Evolutionary conservation across 2,329 filamentous ascomycete genomes (phyloP).

Genomic region (Pseudogymnoascus sp.): DNA sequence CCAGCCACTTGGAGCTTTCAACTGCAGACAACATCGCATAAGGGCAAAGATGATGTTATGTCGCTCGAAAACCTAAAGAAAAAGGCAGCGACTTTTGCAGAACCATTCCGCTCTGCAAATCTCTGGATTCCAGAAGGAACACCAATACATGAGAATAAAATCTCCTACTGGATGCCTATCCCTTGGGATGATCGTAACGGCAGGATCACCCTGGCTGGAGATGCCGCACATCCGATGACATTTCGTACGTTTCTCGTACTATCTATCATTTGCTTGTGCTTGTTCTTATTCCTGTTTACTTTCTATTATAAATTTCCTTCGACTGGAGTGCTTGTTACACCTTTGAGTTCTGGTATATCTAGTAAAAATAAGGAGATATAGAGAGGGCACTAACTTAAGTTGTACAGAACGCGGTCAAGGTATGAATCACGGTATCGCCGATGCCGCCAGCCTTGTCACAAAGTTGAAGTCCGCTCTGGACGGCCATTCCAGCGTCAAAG

Average conservation of each 20-base stretch:
- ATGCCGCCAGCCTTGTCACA: slow-evolving; percentile 24
- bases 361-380: background rate
- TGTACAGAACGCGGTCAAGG: slow-evolving; percentile 36
- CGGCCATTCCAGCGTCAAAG: slow-evolving; percentile 17
- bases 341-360: background rate
- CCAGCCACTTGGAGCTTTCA: slow-evolving; percentile 22
- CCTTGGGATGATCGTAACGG: slow-evolving; percentile 38
- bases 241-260: slow-evolving; percentile 17
- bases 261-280: background rate
- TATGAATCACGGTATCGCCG: slow-evolving; percentile 39
- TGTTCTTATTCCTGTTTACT: background rate
- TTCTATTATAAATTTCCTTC: background rate
- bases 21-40: slow-evolving; percentile 20
- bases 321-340: background rate
- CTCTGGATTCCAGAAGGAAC: slow-evolving; percentile 14
- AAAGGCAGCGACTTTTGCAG: slow-evolving; percentile 14
- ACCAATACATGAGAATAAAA: slow-evolving; percentile 17
- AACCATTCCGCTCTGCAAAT: slow-evolving; percentile 17
- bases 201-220: slow-evolving; percentile 42
- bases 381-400: background rate
- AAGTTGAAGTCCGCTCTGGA: slow-evolving; percentile 19
- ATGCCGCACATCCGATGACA: slow-evolving; percentile 53
- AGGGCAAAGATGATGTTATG: slow-evolving; percentile 10
- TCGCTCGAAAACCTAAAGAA: slow-evolving; percentile 14
- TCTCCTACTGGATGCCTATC: slow-evolving; percentile 30